These are phyloP conservation scores for Moniliophthora roreri DNA, from an alignment of 1,284 basidiomycete genomes.

Conservation along the genomic window DNA sequence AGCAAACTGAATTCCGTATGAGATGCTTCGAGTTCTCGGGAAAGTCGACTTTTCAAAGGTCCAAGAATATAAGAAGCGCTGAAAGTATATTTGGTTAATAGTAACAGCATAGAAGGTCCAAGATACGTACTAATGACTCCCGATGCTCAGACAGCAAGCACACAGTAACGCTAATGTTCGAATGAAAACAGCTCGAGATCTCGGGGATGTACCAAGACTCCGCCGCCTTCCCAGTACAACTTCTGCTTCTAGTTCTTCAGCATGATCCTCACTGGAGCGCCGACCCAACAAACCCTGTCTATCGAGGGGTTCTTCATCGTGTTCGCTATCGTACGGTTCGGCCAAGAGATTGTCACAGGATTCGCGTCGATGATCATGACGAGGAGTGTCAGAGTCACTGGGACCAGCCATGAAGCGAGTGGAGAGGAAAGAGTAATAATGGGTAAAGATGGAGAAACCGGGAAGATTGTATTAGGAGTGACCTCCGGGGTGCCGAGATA, in stretches of 20 bases:
- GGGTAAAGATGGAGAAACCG: too few species aligned
- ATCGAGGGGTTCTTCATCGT: constrained; percentile 17
- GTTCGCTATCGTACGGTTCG: constrained; percentile 12
- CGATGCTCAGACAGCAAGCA: constrained; percentile 73
- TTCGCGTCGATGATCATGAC: constrained; percentile 23
- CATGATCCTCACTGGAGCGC: constrained; percentile 1
- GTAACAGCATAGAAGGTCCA: neutral
- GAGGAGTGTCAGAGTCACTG: neutral
- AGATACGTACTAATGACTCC: constrained; percentile 67
- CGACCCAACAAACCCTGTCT: constrained; percentile 14
- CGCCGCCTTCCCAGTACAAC: neutral
- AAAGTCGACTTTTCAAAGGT: constrained; percentile 71
- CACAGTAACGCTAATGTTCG: constrained; percentile 66
- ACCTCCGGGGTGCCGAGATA: too few species aligned
- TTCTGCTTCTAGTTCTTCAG: constrained; percentile 8
- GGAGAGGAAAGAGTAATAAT: neutral
- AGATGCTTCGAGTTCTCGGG: constrained; percentile 71
- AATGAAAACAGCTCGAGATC: constrained; percentile 44
- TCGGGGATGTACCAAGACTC: constrained; percentile 6
- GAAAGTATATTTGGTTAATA: constrained; percentile 7
- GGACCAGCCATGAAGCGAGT: constrained; percentile 1
- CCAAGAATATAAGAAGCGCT: constrained; percentile 74
- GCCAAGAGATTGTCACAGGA: constrained; percentile 25
- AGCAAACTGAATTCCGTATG: constrained; percentile 78
- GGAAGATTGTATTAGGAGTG: too few species aligned